Conservation (phyloP, 805 yeast species). For the Sugiyamaella qingdaonensis region DNA sequence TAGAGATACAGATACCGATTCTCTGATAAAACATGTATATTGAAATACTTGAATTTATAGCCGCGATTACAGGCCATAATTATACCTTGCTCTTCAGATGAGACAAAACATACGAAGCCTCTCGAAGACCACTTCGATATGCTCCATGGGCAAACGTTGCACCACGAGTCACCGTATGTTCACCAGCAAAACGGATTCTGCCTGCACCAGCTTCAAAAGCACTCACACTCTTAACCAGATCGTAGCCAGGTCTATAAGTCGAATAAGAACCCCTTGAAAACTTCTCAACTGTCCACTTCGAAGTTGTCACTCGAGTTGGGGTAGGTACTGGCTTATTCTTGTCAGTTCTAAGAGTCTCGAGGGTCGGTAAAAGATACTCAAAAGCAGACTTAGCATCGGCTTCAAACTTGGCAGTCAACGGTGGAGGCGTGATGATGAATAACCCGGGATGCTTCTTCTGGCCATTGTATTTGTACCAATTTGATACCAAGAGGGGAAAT, state of each 20-base stretch:
- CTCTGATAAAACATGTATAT: no score
- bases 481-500: constrained; percentile 62
- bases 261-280: constrained; percentile 74
- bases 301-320: constrained; percentile 40
- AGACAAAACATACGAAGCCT: constrained; percentile 39
- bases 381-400: constrained; percentile 50
- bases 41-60: no score
- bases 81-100: constrained; percentile 8
- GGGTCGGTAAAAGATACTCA: constrained; percentile 53
- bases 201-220: constrained; percentile 58
- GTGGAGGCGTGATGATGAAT: constrained; percentile 63
- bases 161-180: constrained; percentile 80
- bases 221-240: constrained; percentile 9
- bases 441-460: constrained; percentile 45
- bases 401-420: constrained; percentile 58
- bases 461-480: constrained; percentile 43
- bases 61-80: no score
- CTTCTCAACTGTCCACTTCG: constrained; percentile 70
- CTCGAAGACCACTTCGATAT: constrained; percentile 67
- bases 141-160: constrained; percentile 95
- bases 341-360: constrained; percentile 28
- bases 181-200: constrained; percentile 81
- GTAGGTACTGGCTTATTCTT: constrained; percentile 31
- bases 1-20: no score
- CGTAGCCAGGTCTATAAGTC: constrained; percentile 35